phyloP scores from a whole-genome alignment of 495 filamentous ascomycete genomes.

The Entonaema liquescens region DNA sequence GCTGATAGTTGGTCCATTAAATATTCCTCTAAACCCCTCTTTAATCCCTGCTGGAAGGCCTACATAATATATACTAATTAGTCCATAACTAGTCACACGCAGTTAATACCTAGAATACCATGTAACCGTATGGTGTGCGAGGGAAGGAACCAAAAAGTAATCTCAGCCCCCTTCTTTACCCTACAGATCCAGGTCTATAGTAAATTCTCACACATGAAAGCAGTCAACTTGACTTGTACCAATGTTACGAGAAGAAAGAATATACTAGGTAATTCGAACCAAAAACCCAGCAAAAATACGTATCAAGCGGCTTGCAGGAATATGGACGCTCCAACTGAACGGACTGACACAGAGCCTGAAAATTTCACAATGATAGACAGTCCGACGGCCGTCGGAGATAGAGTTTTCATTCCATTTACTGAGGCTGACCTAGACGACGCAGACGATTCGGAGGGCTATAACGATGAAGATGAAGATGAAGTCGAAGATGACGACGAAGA shows the following conservation, averaged over 20 bases:
- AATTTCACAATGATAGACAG: conserved; percentile 15
- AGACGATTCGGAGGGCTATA: neutral
- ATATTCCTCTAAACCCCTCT: neutral
- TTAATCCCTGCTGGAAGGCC: conserved; percentile 2
- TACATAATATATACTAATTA: neutral
- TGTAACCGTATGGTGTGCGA: no score
- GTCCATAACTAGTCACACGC: conserved; percentile 1
- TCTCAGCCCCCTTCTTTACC: no score
- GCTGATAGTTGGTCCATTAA: no score
- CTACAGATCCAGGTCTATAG: no score
- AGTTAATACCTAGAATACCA: neutral
- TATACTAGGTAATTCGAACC: neutral
- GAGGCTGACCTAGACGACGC: conserved; percentile 7
- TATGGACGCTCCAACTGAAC: conserved; percentile 1
- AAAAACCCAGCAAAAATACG: neutral
- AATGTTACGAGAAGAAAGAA: neutral
- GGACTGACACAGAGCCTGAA: neutral
- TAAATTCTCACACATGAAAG: neutral
- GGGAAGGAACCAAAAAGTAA: no score
- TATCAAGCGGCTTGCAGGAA: neutral
- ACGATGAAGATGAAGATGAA: conserved; percentile 4
- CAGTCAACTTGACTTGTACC: neutral
- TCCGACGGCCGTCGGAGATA: neutral
- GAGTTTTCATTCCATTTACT: conserved; percentile 9
- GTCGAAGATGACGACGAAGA: conserved; percentile 7